A percentile compares a stretch with the other conserved stretches of the same genome.
phyloP scores from a whole-genome alignment of 257 asterid species.

The Mitragyna speciosa region DNA sequence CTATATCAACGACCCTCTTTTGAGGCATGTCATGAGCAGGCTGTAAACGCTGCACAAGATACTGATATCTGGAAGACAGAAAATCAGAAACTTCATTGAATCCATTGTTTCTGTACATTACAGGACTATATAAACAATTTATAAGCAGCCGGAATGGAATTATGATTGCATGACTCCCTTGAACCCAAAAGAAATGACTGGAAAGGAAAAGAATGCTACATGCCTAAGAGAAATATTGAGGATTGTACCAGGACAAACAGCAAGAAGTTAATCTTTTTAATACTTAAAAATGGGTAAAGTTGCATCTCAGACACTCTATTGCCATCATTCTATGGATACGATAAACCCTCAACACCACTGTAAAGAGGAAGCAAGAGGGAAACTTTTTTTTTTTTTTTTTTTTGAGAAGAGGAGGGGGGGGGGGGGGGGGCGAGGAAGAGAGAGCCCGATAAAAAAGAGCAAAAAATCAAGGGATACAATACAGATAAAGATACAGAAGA shows the following conservation, averaged over 20 bases:
- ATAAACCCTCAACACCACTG: not conserved
- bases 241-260: not conserved
- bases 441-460: not conserved
- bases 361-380: too few species aligned
- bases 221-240: not conserved
- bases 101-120: slow-evolving; percentile 7
- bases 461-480: not conserved
- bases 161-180: not conserved
- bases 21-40: slow-evolving; percentile 55
- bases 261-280: not conserved
- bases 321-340: not conserved
- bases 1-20: slow-evolving; percentile 63
- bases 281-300: not conserved
- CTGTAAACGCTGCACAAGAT: slow-evolving; percentile 62
- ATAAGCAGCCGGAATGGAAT: too few species aligned
- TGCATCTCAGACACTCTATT: not conserved
- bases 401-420: too few species aligned
- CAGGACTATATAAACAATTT: not conserved
- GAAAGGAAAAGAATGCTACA: not conserved
- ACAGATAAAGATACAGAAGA: slow-evolving; percentile 10
- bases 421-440: not conserved
- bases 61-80: slow-evolving; percentile 52
- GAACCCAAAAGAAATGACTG: not conserved
- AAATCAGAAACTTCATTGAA: slow-evolving; percentile 14
- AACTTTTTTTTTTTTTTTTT: too few species aligned